A percentile compares a stretch with the other conserved stretches of the same genome.
Evolutionary conservation across 2,329 filamentous ascomycete genomes (phyloP).

Genomic region (Knoxdaviesia proteae): DNA sequence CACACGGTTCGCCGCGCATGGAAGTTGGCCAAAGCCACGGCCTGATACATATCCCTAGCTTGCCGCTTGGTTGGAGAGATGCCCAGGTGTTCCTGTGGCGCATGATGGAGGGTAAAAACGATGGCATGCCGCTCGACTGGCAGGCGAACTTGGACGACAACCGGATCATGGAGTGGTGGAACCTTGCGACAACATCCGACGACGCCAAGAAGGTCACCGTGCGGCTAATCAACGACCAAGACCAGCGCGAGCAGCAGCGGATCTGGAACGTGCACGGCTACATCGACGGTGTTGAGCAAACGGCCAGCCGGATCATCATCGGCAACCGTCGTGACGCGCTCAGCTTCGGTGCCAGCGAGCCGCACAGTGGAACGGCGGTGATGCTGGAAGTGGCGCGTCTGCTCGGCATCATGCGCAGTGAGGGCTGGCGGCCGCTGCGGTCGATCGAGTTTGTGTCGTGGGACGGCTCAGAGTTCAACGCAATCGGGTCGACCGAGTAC

Average conservation of each 20-base stretch:
- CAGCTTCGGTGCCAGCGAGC: conserved; percentile 72
- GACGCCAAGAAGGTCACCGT: conserved; percentile 55
- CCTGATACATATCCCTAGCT: conserved; percentile 65
- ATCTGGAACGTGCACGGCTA: conserved; percentile 85
- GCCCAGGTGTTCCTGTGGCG: conserved; percentile 59
- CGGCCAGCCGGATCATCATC: conserved; percentile 65
- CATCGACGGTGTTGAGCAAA: conserved; percentile 68
- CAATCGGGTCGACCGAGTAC: conserved; percentile 84
- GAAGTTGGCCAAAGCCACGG: conserved; percentile 49
- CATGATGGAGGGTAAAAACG: conserved; percentile 35
- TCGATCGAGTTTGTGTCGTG: conserved; percentile 94
- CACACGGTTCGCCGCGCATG: conserved; percentile 42
- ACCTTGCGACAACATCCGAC: conserved; percentile 29
- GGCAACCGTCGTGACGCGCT: conserved; percentile 89
- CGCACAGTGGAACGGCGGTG: conserved; percentile 73
- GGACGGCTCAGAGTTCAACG: conserved; percentile 86
- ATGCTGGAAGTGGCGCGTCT: conserved; percentile 77
- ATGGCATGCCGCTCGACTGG: conserved; percentile 58
- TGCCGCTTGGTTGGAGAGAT: conserved; percentile 79
- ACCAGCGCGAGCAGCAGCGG: conserved; percentile 59
- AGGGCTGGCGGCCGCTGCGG: conserved; percentile 79
- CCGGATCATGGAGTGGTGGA: conserved; percentile 43
- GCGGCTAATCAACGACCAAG: conserved; percentile 67
- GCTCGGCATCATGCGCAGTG: conserved; percentile 54
- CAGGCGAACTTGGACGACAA: conserved; percentile 37